Percentiles rank a stretch among this genome's conserved stretches.
Evolutionary conservation across 2,329 filamentous ascomycete species (phyloP).

Genomic region (Moelleriella libera): DNA sequence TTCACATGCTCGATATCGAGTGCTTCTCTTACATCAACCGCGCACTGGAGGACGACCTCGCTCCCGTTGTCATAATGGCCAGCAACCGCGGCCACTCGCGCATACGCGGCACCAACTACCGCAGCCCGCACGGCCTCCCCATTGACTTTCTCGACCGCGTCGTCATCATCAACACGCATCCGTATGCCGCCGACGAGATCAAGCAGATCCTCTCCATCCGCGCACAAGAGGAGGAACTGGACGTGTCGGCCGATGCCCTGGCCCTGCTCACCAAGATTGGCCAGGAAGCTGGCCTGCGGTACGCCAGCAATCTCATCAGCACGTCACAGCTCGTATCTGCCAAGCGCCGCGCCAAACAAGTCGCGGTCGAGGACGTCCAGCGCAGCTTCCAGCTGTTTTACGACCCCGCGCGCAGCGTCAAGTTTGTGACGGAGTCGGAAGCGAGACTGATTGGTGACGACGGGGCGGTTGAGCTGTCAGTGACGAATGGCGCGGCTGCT

Average conservation of each 20-base stretch:
- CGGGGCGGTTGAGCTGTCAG: slow-evolving; percentile 60
- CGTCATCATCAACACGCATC: slow-evolving; percentile 87
- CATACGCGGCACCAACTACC: slow-evolving; percentile 88
- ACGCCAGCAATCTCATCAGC: slow-evolving; percentile 95
- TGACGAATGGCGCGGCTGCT: slow-evolving; percentile 14
- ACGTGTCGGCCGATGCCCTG: slow-evolving; percentile 77
- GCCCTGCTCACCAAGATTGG: slow-evolving; percentile 93
- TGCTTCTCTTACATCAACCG: slow-evolving; percentile 99
- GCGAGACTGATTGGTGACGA: slow-evolving; percentile 84
- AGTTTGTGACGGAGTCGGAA: slow-evolving; percentile 82
- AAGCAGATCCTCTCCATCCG: slow-evolving; percentile 85
- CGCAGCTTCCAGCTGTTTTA: slow-evolving; percentile 91
- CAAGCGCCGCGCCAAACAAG: slow-evolving; percentile 75
- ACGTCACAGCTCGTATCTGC: slow-evolving; percentile 78
- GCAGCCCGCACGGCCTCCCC: slow-evolving; percentile 82
- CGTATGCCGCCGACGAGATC: slow-evolving; percentile 74
- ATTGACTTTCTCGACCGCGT: slow-evolving; percentile 93
- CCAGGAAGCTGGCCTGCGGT: slow-evolving; percentile 78
- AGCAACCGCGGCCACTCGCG: slow-evolving; percentile 87
- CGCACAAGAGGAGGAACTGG: slow-evolving; percentile 91
- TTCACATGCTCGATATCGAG: slow-evolving; percentile 99
- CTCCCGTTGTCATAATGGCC: slow-evolving; percentile 98
- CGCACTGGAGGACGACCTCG: slow-evolving; percentile 84
- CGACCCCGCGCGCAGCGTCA: slow-evolving; percentile 74
- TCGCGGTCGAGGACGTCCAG: slow-evolving; percentile 79